phyloP scores from a whole-genome alignment of 176 grass and related monocot species.

The Rhynchospora breviuscula region DNA sequence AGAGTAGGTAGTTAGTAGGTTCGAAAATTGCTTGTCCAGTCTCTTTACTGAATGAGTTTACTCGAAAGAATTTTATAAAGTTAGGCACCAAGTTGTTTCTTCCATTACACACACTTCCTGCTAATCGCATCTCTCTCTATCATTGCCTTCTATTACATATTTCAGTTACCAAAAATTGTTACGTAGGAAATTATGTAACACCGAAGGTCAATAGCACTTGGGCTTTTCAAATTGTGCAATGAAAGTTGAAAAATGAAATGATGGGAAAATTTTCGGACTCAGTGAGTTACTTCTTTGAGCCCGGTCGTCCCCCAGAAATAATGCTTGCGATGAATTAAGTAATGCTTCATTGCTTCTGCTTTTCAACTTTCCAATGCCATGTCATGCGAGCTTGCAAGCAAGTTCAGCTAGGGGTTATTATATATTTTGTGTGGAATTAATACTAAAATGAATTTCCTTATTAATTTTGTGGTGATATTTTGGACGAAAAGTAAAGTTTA shows the following conservation, averaged over 20 bases:
- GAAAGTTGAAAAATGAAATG: not conserved
- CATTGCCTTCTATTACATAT: not conserved
- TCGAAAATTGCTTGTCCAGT: not conserved
- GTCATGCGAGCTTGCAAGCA: too few relatives aligned
- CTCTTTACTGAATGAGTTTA: not conserved
- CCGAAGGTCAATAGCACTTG: too few relatives aligned
- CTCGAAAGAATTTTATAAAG: not conserved
- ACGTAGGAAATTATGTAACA: not conserved
- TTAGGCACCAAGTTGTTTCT: not conserved
- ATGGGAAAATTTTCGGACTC: not conserved
- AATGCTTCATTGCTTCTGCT: not conserved
- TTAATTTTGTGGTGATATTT: too few relatives aligned
- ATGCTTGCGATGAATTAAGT: not conserved
- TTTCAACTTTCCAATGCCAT: too few relatives aligned
- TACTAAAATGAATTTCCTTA: too few relatives aligned
- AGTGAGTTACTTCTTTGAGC: not conserved
- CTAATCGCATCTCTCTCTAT: not conserved
- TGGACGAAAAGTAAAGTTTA: too few relatives aligned
- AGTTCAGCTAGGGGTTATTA: too few relatives aligned
- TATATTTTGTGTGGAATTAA: too few relatives aligned
- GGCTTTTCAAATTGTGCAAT: too few relatives aligned
- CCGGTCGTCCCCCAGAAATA: not conserved
- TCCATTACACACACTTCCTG: not conserved
- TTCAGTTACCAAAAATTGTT: not conserved
- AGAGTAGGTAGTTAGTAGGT: slow-evolving; percentile 15